Percentiles rank a stretch among this genome's conserved stretches.
phyloP scores from a whole-genome alignment of 345 rosid species.

The Salix purpurea region DNA sequence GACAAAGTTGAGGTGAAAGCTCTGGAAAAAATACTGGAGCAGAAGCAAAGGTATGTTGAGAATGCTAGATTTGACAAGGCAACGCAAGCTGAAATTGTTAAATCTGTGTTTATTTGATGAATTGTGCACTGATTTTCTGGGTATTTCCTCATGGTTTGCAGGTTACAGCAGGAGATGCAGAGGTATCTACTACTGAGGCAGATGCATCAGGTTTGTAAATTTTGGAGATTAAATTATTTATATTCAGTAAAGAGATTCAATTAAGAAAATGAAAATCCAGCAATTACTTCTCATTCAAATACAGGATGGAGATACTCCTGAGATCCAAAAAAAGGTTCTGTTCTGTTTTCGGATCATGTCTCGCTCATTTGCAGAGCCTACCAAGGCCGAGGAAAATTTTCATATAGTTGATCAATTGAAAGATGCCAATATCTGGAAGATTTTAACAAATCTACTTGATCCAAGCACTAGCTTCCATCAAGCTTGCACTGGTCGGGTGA shows the following conservation, averaged over 20 bases:
- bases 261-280: constrained; percentile 4
- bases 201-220: constrained; percentile 64
- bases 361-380: constrained; percentile 80
- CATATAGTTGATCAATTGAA: constrained; percentile 87
- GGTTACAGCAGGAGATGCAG: constrained; percentile 98
- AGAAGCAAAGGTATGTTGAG: constrained; percentile 71
- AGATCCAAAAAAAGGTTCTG: constrained; percentile 69
- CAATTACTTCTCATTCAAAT: constrained; percentile 25
- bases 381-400: constrained; percentile 82
- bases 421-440: constrained; percentile 92
- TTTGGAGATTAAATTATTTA: constrained; percentile 11
- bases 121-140: constrained; percentile 33
- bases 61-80: constrained; percentile 21
- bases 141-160: constrained; percentile 49
- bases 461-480: constrained; percentile 60
- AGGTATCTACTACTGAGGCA: constrained; percentile 74
- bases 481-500: constrained; percentile 64
- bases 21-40: constrained; percentile 86
- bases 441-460: constrained; percentile 63
- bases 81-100: constrained; percentile 15
- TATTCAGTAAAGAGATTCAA: constrained; percentile 5
- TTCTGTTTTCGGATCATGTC: constrained; percentile 84
- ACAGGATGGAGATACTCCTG: constrained; percentile 81
- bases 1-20: constrained; percentile 87
- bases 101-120: constrained; percentile 23